phyloP scores from a whole-genome alignment of 2,329 filamentous ascomycete genomes.

The Arthrobotrys conoides region DNA sequence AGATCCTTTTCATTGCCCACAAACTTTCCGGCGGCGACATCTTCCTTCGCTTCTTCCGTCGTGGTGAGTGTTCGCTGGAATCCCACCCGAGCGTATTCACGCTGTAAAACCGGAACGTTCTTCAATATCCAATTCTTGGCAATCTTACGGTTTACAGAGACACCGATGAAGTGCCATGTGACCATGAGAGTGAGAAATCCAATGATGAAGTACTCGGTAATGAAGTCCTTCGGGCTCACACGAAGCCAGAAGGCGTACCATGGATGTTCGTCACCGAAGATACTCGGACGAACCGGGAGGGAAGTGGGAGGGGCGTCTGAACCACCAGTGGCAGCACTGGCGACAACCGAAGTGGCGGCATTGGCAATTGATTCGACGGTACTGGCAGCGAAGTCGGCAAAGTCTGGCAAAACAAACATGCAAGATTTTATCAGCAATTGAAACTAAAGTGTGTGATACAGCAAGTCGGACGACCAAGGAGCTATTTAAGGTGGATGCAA shows the following conservation, averaged over 20 bases:
- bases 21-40: constrained; percentile 64
- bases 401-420: constrained; percentile 74
- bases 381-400: constrained; percentile 85
- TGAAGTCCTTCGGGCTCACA: constrained; percentile 85
- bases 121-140: constrained; percentile 84
- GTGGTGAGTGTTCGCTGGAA: constrained; percentile 72
- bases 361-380: constrained; percentile 69
- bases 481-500: constrained; percentile 32
- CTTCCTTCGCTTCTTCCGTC: constrained; percentile 69
- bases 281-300: constrained; percentile 32
- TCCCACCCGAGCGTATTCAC: constrained; percentile 89
- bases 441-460: constrained; percentile 4
- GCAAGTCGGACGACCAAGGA: constrained; percentile 42
- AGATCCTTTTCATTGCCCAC: constrained; percentile 45
- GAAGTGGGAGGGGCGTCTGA: constrained; percentile 73
- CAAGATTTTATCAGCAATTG: constrained; percentile 19
- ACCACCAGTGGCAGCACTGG: constrained; percentile 72
- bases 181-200: constrained; percentile 81
- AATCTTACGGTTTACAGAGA: constrained; percentile 82
- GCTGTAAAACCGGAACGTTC: constrained; percentile 78
- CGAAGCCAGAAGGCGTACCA: constrained; percentile 99
- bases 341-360: constrained; percentile 65
- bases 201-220: constrained; percentile 85
- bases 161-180: constrained; percentile 83
- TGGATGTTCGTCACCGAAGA: constrained; percentile 59